Evolutionary conservation across 2,329 filamentous ascomycete species (phyloP).

Genomic region (Teratosphaeria nubilosa): DNA sequence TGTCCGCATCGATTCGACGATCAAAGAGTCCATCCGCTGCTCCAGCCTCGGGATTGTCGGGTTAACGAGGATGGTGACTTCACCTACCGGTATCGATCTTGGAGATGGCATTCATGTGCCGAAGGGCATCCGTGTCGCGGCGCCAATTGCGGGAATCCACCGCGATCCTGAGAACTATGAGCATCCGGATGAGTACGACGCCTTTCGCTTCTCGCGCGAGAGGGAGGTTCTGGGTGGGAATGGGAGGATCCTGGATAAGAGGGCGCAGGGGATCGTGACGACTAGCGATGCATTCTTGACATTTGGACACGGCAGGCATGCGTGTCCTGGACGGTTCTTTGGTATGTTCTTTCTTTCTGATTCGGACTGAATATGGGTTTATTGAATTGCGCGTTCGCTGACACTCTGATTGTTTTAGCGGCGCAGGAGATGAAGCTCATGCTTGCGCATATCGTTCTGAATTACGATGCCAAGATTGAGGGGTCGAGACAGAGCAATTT

Average conservation of each 20-base stretch:
- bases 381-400: no score
- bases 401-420: slow-evolving; percentile 5
- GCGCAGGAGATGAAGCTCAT: slow-evolving; percentile 29
- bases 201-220: slow-evolving; percentile 21
- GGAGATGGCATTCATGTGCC: slow-evolving; percentile 16
- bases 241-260: slow-evolving; percentile 4
- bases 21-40: slow-evolving; percentile 24
- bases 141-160: slow-evolving; percentile 9
- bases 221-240: slow-evolving; percentile 14
- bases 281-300: slow-evolving; percentile 21
- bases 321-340: slow-evolving; percentile 31
- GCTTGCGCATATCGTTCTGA: slow-evolving; percentile 25
- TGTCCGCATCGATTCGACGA: slow-evolving; percentile 18
- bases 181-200: slow-evolving; percentile 19
- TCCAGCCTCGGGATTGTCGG: slow-evolving; percentile 15
- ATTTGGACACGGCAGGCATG: slow-evolving; percentile 23
- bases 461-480: slow-evolving; percentile 26
- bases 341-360: no score
- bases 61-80: slow-evolving; percentile 18
- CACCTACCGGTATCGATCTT: slow-evolving; percentile 16
- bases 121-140: slow-evolving; percentile 8
- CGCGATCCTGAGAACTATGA: slow-evolving; percentile 22
- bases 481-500: not conserved
- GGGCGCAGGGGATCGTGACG: slow-evolving; percentile 16
- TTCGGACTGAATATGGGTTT: no score